Base-by-base conservation (phyloP, 1,139 yeast species). In the Saccharomycopsis hybrid region DNA sequence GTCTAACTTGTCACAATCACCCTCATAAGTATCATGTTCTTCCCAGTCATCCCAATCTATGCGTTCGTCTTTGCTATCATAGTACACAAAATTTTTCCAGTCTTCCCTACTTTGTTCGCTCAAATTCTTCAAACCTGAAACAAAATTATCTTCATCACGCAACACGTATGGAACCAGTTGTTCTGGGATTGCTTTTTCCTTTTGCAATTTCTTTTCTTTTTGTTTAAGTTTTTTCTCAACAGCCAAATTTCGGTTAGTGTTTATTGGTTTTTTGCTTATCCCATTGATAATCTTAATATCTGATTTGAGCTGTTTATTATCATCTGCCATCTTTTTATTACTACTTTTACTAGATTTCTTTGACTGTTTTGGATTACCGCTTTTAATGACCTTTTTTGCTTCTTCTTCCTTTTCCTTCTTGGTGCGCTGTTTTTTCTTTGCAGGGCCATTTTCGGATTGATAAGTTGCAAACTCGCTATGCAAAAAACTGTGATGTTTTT, bases 1-100 rank as follows among this genome's bases (percentile, higher is more conserved):
- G 4, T 48, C 49, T 2, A 44, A 18, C 11, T 42, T 42, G 37
- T 49, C 52, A 27, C 43, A 47, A 8, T 50, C 54, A 5, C 36
- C 52, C 31, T 48, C 51, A 28, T 48, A 50, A 9, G 37, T 36
- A 37, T 50, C 54, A 35, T 18, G 25, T 5, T 31, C 27, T 5
- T 50, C 49, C 18, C 33, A 50, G 3, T 44, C 46, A 2, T 41
- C 42, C 51, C 51, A 50, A 35, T 50, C 49, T 4, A 43, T 39
- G 24, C 30, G 9, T 11, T 44, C 49, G 25, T 50, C 54, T 36
- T 50, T 48, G 27, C 54, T 41, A 30, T 50, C 54, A 29, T 48
- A 50, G 36, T 24, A 48, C 4, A 44, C 37, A 36, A 33, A 29
- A 5, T 47, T 29, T 30, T 44, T 50, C 54, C 54, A 50, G 9